Base-by-base conservation (phyloP, 345 rosid species). In the Streptanthus diversifolius region DNA sequence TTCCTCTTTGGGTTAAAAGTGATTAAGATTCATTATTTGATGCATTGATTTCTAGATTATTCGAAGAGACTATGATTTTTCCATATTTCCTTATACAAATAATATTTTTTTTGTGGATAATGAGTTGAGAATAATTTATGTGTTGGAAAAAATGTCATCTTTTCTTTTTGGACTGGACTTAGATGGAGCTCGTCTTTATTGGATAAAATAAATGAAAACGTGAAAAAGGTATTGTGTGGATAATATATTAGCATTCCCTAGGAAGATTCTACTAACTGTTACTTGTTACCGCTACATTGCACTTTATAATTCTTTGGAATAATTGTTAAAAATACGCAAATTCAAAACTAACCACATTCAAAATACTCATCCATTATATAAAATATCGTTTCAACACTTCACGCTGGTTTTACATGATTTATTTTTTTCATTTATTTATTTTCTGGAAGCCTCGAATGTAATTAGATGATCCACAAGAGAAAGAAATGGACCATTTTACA, bases 221-320 rank as follows among this genome's bases (percentile, higher is more conserved):
- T 54, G 18, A 29, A 17, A 24, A 39, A 67, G 22, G 14, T 14
- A 19, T 4, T 27, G 59, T 51, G 60, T 52, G 7, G 36, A 48
- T 22, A 39, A 39, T 11, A 67, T 36, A 57, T 66, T 52, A 80
- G 66, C 54, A 74, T 62, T 71, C 77, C 80, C 85, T 18, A 71
- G 73, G 67, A 73, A 71, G 72, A 82, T 84, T 55, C 75, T 67
- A 69, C 77, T 66, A 36, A 45, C 44, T 44, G 24, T 39, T 37
- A 67, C 44, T 47, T 27, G 32, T 12, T 54, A 54, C 57, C 33
- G 1, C 59, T 3, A 9, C 33, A n/a, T 14, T 52, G 18, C 18
- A 52, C 5, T 52, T 52, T 25, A 49, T 49, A 47, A 11, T 45
- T 17, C 19, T 45, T 2, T 17, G 5, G 24, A 45, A 21, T 21